A percentile compares a stretch with the other conserved stretches of the same genome.
These are phyloP conservation scores for Ascochyta koolunga DNA, from an alignment of 2,329 filamentous ascomycete species.

Conservation along the genomic window DNA sequence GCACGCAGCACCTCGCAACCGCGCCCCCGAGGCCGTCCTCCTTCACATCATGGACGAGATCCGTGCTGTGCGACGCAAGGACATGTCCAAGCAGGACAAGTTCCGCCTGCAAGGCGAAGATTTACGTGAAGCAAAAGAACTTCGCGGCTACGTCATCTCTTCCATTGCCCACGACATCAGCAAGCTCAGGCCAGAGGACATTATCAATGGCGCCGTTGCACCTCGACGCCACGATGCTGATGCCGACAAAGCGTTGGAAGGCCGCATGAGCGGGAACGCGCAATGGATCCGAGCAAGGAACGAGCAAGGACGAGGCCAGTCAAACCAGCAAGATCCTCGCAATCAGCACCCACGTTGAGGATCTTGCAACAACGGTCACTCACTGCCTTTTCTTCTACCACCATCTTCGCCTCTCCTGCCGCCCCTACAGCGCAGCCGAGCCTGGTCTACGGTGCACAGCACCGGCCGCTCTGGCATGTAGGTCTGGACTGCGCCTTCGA, in stretches of 20 bases:
- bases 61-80: slow-evolving; percentile 78
- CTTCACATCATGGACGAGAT: slow-evolving; percentile 93
- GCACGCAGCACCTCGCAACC: slow-evolving; percentile 74
- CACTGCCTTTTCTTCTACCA: slow-evolving; percentile 5
- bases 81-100: slow-evolving; percentile 84
- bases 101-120: slow-evolving; percentile 84
- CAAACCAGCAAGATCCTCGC: slow-evolving; percentile 46
- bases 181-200: slow-evolving; percentile 63
- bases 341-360: slow-evolving; percentile 48
- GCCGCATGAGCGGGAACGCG: slow-evolving; percentile 48
- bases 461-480: slow-evolving; percentile 20
- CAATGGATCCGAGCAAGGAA: slow-evolving; percentile 47
- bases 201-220: slow-evolving; percentile 34
- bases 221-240: slow-evolving; percentile 50
- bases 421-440: slow-evolving; percentile 22
- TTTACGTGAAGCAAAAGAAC: slow-evolving; percentile 73
- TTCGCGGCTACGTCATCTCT: slow-evolving; percentile 74
- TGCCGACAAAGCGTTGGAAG: slow-evolving; percentile 55
- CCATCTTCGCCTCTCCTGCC: slow-evolving; percentile 15
- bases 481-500: slow-evolving; percentile 22
- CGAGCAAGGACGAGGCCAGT: slow-evolving; percentile 44
- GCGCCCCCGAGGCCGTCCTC: slow-evolving; percentile 86
- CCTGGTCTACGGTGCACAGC: slow-evolving; percentile 16
- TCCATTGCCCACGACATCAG: slow-evolving; percentile 76
- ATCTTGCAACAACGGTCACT: neutral